Evolutionary conservation across 208 protist genomes (phyloP).

Genomic region (Trypanosoma cruzi): DNA sequence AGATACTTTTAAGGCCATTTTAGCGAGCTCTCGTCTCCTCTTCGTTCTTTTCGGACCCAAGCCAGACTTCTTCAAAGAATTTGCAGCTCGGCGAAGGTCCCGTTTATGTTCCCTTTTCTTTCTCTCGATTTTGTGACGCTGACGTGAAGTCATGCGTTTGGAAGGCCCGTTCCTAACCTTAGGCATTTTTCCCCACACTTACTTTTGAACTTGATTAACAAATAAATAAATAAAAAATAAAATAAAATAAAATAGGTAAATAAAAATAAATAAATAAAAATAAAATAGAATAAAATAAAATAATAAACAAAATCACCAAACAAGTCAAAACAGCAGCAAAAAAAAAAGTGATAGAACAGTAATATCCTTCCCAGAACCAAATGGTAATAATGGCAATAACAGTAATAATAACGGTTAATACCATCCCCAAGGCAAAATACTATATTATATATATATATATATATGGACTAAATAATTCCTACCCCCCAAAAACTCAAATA

Average conservation of each 20-base stretch:
- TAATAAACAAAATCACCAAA: too few species aligned
- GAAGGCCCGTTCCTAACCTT: slow-evolving; percentile 72
- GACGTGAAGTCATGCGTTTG: slow-evolving; percentile 82
- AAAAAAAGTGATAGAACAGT: slow-evolving; percentile 29
- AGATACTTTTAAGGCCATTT: slow-evolving; percentile 80
- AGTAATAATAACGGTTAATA: not conserved
- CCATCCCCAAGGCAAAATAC: not conserved
- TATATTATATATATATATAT: too few species aligned
- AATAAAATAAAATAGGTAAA: too few species aligned
- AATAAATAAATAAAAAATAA: slow-evolving; percentile 14
- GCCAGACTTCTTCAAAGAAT: slow-evolving; percentile 76
- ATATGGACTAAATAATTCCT: not conserved
- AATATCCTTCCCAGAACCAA: slow-evolving; percentile 2
- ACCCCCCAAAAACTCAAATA: not conserved
- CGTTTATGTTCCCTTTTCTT: slow-evolving; percentile 91
- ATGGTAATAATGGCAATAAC: slow-evolving; percentile 23
- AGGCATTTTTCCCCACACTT: slow-evolving; percentile 61
- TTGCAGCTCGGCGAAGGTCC: slow-evolving; percentile 85
- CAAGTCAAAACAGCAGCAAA: slow-evolving; percentile 4
- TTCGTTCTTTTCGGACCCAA: slow-evolving; percentile 76
- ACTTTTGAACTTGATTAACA: not conserved
- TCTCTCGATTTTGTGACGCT: slow-evolving; percentile 89
- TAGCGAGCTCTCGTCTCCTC: slow-evolving; percentile 71
- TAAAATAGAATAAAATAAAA: not conserved
- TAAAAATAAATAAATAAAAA: too few species aligned